Evolutionary conservation across 805 yeast species (phyloP).

Genomic region (Saturnispora diversa): DNA sequence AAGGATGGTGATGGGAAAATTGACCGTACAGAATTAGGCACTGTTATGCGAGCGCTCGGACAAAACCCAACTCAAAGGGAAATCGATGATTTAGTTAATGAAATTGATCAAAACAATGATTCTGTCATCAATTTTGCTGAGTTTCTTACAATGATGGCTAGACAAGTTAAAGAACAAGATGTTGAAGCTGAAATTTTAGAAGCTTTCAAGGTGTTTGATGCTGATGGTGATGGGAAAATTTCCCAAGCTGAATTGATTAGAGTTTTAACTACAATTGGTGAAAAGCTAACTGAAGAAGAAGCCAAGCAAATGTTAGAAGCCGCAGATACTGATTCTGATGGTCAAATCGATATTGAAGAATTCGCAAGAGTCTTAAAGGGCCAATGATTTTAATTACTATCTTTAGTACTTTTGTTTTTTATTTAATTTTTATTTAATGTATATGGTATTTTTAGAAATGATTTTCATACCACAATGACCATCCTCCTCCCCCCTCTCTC

Average conservation of each 20-base stretch:
- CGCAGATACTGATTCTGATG: conserved; percentile 92
- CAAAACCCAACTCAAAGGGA: conserved; percentile 96
- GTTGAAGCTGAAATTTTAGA: conserved; percentile 95
- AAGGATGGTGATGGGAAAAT: conserved; percentile 96
- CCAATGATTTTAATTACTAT: conserved; percentile 36
- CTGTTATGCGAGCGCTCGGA: conserved; percentile 98
- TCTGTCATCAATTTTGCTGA: conserved; percentile 80
- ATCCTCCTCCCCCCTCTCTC: background rate
- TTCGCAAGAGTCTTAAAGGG: conserved; percentile 83
- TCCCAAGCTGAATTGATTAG: conserved; percentile 95
- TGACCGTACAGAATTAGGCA: conserved; percentile 91
- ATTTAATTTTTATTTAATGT: background rate
- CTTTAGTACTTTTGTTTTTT: background rate
- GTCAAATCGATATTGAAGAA: conserved; percentile 94
- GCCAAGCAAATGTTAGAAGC: conserved; percentile 96
- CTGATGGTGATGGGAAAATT: conserved; percentile 94
- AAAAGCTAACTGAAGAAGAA: conserved; percentile 91
- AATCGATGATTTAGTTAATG: conserved; percentile 93
- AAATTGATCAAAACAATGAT: conserved; percentile 92
- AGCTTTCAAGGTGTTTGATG: conserved; percentile 96
- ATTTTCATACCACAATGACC: background rate
- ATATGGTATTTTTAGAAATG: background rate
- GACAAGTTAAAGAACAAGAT: conserved; percentile 94
- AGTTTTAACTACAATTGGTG: conserved; percentile 96
- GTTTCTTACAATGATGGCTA: conserved; percentile 78